Evolutionary conservation across 495 filamentous ascomycete genomes (phyloP).

Genomic region (Penicillium coffeae): DNA sequence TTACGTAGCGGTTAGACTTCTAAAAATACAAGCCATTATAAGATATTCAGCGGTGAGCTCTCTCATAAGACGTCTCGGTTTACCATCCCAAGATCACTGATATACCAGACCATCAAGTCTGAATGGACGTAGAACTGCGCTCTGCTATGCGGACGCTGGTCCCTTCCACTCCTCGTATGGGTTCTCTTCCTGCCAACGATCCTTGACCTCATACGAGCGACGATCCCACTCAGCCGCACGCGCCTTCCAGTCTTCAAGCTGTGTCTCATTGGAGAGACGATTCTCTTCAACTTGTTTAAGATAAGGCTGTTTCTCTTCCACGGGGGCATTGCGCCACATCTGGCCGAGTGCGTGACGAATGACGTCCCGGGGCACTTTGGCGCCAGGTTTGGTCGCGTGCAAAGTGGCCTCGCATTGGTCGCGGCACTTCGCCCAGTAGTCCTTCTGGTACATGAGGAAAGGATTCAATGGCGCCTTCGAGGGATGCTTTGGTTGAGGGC

Average conservation of each 20-base stretch:
- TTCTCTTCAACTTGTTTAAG: slow-evolving; percentile 65
- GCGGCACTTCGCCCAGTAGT: slow-evolving; percentile 72
- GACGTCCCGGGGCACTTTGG: slow-evolving; percentile 65
- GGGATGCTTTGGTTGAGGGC: slow-evolving; percentile 67
- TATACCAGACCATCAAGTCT: too few relatives aligned
- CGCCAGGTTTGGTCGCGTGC: slow-evolving; percentile 58
- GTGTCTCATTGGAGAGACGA: slow-evolving; percentile 57
- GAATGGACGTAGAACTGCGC: too few relatives aligned
- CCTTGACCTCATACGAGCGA: slow-evolving; percentile 54
- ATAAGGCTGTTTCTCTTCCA: slow-evolving; percentile 69
- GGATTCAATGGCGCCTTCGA: slow-evolving; percentile 66
- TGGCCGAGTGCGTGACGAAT: slow-evolving; percentile 76
- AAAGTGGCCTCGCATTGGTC: slow-evolving; percentile 64
- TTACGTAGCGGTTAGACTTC: too few relatives aligned
- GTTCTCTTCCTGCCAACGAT: slow-evolving; percentile 59
- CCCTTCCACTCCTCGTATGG: slow-evolving; percentile 40
- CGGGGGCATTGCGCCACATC: slow-evolving; percentile 79
- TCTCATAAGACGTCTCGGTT: too few relatives aligned
- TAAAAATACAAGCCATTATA: too few relatives aligned
- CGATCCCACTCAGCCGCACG: slow-evolving; percentile 66
- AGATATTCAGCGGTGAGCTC: too few relatives aligned
- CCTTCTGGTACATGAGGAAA: slow-evolving; percentile 68
- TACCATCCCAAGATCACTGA: too few relatives aligned
- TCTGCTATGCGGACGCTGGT: slow-evolving; percentile 2
- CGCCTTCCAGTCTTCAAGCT: slow-evolving; percentile 53